Evolutionary conservation across 163 green algal species (phyloP), one percentile per base, ranked within the genome.

Genomic region (Scenedesmus sp.): DNA sequence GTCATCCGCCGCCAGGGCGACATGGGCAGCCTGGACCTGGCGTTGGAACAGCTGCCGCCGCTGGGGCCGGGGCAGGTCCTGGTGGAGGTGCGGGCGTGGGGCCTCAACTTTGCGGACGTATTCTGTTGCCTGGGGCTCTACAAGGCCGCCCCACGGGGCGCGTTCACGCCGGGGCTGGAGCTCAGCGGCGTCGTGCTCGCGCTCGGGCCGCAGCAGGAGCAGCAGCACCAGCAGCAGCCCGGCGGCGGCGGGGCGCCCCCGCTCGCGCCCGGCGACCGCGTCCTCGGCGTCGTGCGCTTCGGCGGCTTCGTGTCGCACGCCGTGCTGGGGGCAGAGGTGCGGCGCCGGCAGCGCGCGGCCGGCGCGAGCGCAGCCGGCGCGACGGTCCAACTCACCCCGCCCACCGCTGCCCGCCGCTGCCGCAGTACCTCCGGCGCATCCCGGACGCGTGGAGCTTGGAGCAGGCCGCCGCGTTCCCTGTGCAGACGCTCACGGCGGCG

Each of bases 41-140:
- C 73, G n/a, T 45, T 67, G 15, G 69, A 82, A 50, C 50, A 63
- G 14, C 63, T 85, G 57, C 71, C 71, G 1, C 7, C 26, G 2
- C 45, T 63, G 44, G 28, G 48, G 18, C 50, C 20, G 42, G n/a
- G 10, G 24, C 71, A 42, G 81, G 64, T 51, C n/a, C 77, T 83
- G 22, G 77, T 87, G 4, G 42, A 56, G 18, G 77, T 87, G 2
- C 28, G 60, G 3, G 71, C 70, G 2, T 33, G 86, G 17, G 86
- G 86, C 7, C 80, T 91, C 14, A 91, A 91, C 73, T 84, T 88
- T 31, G 82, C 84, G 9, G 84, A 89, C 66, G 84, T 89, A 3
- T 89, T 89, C n/a, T 47, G 39, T 10, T 63, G 20, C 0, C 1
- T 13, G 54, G 15, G 69, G 4, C 77, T 90, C 10, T 90, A 90